Evolutionary conservation across 2,329 filamentous ascomycete species (phyloP), one percentile per base, ranked within the genome.

Genomic region (Xylariales sp.): DNA sequence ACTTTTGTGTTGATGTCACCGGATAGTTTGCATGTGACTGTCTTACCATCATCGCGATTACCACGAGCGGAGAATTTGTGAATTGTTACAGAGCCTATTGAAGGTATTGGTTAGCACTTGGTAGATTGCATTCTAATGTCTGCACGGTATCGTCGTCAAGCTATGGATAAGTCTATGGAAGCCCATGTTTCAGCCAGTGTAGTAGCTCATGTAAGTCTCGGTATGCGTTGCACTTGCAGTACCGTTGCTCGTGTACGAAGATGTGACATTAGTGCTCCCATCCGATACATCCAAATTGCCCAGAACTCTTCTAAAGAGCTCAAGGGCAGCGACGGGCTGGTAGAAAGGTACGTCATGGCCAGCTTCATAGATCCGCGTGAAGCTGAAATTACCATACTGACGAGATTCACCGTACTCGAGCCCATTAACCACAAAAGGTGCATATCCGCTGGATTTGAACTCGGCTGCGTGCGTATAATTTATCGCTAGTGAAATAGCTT

Each of bases 341-440:
- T 75, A 76, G 35, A 66, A 71, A 0, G 76, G 67, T 1, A 78
- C 70, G 31, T 75, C 69, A 50, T 83, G 80, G 4, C 81, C 79
- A 13, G 79, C 70, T 51, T 83, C 73, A 53, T 78, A 83, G 34
- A 84, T 68, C 6, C 80, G 69, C 38, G 74, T 76, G 55, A 84
- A 85, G 6, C 74, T 78, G 31, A 84, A 70, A 46, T 88, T 88
- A n/a, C 82, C 85, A 49, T 76, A 85, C 57, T 90, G 84, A 4
- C 85, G 75, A 37, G 76, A 73, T 6, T 86, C 86, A 33, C 76
- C 84, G 52, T 79, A 74, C 33, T 70, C 61, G 6, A 63, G 63
- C 12, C 63, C 66, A 44, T 79, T 72, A 7, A 79, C 71, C 4
- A 70, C 49, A 30, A 83, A 69, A 5, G 74, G 70, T 0, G 67